Evolutionary conservation across 176 grass and related monocot species (phyloP).

Genomic region (Sorghum bicolor): DNA sequence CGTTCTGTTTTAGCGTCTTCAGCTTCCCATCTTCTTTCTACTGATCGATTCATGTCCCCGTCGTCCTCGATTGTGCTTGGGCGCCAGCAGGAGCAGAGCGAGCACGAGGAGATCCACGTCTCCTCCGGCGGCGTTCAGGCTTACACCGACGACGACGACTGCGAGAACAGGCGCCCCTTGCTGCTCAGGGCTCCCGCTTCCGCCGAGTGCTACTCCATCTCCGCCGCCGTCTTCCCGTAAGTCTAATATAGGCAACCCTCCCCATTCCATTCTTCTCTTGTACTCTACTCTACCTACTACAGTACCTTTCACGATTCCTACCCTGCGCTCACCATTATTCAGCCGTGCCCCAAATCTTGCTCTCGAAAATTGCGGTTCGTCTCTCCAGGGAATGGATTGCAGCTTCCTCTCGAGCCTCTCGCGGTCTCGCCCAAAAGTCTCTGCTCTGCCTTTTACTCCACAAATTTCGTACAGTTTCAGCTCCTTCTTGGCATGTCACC

Average conservation of each 20-base stretch:
- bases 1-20: not conserved
- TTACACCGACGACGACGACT: not conserved
- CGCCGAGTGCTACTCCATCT: conserved; percentile 54
- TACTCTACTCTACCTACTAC: not conserved
- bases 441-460: not conserved
- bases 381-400: not conserved
- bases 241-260: not conserved
- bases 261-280: not conserved
- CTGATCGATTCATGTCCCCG: not conserved
- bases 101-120: conserved; percentile 25
- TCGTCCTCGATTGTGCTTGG: not conserved
- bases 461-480: not conserved
- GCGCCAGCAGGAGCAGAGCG: not conserved
- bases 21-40: not conserved
- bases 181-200: conserved; percentile 7
- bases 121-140: conserved; percentile 18
- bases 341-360: not conserved
- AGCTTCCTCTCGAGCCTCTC: not conserved
- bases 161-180: conserved; percentile 38
- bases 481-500: not conserved
- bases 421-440: not conserved
- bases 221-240: conserved; percentile 60
- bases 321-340: not conserved
- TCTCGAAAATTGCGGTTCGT: too few relatives aligned
- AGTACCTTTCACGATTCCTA: not conserved